Evolutionary conservation across 1,284 basidiomycete genomes (phyloP), one percentile per base, ranked within the genome.

Genomic region (Malassezia caprae): DNA sequence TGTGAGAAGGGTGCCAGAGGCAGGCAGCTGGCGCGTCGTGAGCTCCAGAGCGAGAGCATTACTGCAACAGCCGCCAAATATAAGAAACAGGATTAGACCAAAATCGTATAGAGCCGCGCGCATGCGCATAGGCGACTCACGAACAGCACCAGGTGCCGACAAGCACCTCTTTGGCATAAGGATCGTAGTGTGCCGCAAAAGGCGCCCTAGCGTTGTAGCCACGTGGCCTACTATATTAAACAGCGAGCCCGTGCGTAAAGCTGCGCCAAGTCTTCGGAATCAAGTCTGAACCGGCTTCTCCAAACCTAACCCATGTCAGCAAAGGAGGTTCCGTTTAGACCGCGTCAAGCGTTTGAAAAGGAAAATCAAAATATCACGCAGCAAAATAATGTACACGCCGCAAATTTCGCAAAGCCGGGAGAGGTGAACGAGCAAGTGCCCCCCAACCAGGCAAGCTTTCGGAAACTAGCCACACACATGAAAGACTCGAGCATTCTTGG

Each of bases 41-140:
- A 64, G 56, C 47, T 74, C 72, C 23, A 74, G 63, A 11, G 61
- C 61, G 39, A 55, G 66, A 11, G 70, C 72, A 54, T 74, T 74
- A 41, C 64, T 65, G 40, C 71, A 73, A 53, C 71, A 73, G 12
- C 71, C 71, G 32, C 65, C 69, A 45, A 73, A 73, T 59, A 73
- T 73, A 40, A 73, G 63, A n/a, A 53, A 52, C 30, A 72, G 56
- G 40, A 72, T 63, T 11, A 65, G 34, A 8, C 49, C 49, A 30
- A 52, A 42, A 8, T 57, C 55, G n/a, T 21, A 27, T 12, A 51
- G 3, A 4, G 26, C 37, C 21, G 8, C 37, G 37, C 37, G 37
- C n/a, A 6, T 12, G 37, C 37, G 17, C 37, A 39, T 39, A 15
- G 37, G 19, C n/a, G 19, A 39, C 37, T 19, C 37, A 2, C 15